Evolutionary conservation across 306 rosid species (phyloP).

Genomic region (Vigna reflexopilosa): DNA sequence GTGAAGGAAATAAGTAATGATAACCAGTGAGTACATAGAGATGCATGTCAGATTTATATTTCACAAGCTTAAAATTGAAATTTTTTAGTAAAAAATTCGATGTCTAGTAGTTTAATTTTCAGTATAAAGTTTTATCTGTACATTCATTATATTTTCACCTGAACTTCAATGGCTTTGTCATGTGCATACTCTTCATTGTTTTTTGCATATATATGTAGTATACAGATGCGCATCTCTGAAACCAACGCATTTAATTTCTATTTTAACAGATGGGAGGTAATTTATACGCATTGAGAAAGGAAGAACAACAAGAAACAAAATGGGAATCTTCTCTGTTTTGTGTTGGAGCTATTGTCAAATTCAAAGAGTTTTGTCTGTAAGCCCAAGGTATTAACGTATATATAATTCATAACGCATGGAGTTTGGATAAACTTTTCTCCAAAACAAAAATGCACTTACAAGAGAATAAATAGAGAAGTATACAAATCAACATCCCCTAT

Average conservation of each 20-base stretch:
- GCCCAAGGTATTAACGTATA: neutral
- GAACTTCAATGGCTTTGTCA: neutral
- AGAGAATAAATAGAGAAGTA: neutral
- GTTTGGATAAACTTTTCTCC: neutral
- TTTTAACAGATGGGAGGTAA: neutral
- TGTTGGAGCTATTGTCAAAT: neutral
- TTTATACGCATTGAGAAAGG: slow-evolving; percentile 10
- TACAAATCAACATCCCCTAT: neutral
- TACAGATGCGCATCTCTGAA: neutral
- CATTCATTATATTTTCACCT: neutral
- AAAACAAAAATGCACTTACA: neutral
- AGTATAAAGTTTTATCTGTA: neutral
- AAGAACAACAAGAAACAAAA: slow-evolving; percentile 14
- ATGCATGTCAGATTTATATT: neutral
- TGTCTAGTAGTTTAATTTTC: slow-evolving; percentile 15
- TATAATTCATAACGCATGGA: neutral
- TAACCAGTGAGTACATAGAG: slow-evolving; percentile 7
- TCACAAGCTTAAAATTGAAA: neutral
- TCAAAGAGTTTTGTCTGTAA: neutral
- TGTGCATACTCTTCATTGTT: slow-evolving; percentile 24
- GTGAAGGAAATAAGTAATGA: slow-evolving; percentile 30
- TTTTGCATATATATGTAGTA: slow-evolving; percentile 8
- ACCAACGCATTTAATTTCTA: neutral
- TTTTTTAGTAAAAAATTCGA: slow-evolving; percentile 12
- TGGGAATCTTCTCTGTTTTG: neutral